Percentiles rank a stretch among this genome's conserved stretches.
Evolutionary conservation across 768 basidiomycete species (phyloP).

Genomic region (Daedaleopsis sinensis): DNA sequence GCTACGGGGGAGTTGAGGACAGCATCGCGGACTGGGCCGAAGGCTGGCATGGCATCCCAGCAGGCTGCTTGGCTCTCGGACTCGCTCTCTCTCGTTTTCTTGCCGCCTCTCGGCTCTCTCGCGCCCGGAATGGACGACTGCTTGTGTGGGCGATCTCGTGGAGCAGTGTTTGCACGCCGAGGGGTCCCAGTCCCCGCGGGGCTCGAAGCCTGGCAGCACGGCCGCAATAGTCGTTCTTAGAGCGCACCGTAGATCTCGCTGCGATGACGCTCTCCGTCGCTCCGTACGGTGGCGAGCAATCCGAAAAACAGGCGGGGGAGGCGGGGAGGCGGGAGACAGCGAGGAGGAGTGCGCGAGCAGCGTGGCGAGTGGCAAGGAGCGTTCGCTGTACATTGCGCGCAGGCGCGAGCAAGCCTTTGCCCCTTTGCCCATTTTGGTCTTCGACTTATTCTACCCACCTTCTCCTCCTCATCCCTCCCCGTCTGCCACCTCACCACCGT

Average conservation of each 20-base stretch:
- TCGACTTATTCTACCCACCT: background rate
- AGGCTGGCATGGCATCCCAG: constrained; percentile 57
- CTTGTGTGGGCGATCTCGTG: background rate
- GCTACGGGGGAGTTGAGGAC: constrained; percentile 76
- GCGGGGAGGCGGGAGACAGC: background rate
- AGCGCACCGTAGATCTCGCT: constrained; percentile 10
- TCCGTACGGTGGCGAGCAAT: background rate
- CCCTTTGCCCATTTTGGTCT: background rate
- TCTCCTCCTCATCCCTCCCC: background rate
- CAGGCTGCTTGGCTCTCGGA: background rate
- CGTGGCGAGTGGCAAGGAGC: constrained; percentile 7
- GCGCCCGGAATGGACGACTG: background rate
- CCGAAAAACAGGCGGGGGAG: background rate
- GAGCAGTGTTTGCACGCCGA: background rate
- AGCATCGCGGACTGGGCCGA: constrained; percentile 88
- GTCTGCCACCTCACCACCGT: background rate
- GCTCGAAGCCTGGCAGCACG: constrained; percentile 14
- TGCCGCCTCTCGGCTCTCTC: constrained; percentile 9
- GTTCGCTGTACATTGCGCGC: no score
- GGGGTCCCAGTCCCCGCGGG: constrained; percentile 4
- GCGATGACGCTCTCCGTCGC: background rate
- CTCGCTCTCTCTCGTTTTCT: background rate
- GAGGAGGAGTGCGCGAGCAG: background rate
- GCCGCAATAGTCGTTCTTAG: constrained; percentile 19
- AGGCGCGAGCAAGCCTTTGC: background rate